phyloP scores from a whole-genome alignment of 2,329 filamentous ascomycete genomes.

The Parastagonospora nodorum region DNA sequence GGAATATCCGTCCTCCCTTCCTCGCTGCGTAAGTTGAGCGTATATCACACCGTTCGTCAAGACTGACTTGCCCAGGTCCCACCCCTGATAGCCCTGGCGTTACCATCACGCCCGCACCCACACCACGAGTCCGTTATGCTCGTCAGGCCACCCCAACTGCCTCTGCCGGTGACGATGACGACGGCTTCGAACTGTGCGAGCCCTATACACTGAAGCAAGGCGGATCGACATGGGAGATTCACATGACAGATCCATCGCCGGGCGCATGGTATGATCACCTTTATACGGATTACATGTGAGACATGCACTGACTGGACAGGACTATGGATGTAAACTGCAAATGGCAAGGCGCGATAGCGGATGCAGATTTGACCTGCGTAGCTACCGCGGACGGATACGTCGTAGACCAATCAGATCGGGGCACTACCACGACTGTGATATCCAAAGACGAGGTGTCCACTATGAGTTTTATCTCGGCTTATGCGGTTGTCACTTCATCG shows the following conservation, averaged over 20 bases:
- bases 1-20: slow-evolving; percentile 16
- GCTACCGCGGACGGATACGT: slow-evolving; percentile 16
- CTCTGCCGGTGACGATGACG: background rate
- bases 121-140: background rate
- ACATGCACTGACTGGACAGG: background rate
- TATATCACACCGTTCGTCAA: background rate
- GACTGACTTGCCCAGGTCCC: background rate
- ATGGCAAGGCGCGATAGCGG: slow-evolving; percentile 25
- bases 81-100: background rate
- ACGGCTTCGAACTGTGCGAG: slow-evolving; percentile 18
- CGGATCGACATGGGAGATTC: slow-evolving; percentile 19
- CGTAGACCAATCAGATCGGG: background rate
- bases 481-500: slow-evolving; percentile 18
- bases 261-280: slow-evolving; percentile 11
- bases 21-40: background rate
- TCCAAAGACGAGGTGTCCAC: slow-evolving; percentile 11
- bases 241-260: slow-evolving; percentile 24
- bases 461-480: slow-evolving; percentile 8
- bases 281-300: too few relatives aligned
- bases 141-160: slow-evolving; percentile 7
- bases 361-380: slow-evolving; percentile 30
- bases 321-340: slow-evolving; percentile 26
- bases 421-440: slow-evolving; percentile 5
- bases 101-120: slow-evolving; percentile 10
- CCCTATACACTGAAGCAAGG: slow-evolving; percentile 33